Evolutionary conservation across 768 basidiomycete genomes (phyloP).

Genomic region (Phaeotremella fagi): DNA sequence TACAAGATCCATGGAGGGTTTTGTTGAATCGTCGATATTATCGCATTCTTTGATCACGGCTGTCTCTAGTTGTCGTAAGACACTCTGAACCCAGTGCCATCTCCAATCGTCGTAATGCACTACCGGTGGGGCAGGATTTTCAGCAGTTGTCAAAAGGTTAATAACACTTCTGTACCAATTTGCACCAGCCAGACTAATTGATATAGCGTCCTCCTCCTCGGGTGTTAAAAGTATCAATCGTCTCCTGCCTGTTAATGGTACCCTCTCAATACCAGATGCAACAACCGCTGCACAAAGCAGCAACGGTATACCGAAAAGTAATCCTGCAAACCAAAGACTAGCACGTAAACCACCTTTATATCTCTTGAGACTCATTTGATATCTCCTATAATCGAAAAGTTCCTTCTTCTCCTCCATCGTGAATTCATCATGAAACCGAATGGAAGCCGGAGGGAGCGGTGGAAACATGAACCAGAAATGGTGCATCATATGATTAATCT

Average conservation of each 20-base stretch:
- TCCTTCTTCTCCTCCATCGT: conserved; percentile 11
- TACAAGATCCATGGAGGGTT: conserved; percentile 50
- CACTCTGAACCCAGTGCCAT: conserved; percentile 75
- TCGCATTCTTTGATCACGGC: conserved; percentile 59
- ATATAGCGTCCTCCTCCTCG: conserved; percentile 85
- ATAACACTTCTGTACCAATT: conserved; percentile 84
- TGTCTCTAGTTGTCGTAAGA: conserved; percentile 69
- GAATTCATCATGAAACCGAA: conserved; percentile 22
- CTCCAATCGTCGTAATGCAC: conserved; percentile 82
- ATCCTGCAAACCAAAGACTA: conserved; percentile 15
- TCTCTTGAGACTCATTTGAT: conserved; percentile 22
- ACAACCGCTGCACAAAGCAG: conserved; percentile 30
- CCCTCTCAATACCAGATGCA: conserved; percentile 39
- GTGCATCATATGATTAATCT: background rate
- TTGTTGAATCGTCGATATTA: conserved; percentile 52
- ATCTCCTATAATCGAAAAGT: conserved; percentile 26
- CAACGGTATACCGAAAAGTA: conserved; percentile 32
- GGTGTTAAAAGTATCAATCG: conserved; percentile 83
- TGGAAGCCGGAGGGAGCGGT: conserved; percentile 26
- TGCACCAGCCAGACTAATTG: conserved; percentile 69
- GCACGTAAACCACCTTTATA: conserved; percentile 23
- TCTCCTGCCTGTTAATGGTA: conserved; percentile 55
- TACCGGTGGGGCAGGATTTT: conserved; percentile 56
- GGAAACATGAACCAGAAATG: conserved; percentile 29
- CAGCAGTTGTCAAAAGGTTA: conserved; percentile 65